These are phyloP conservation scores for Gloeophyllum trabeum DNA, from an alignment of 768 basidiomycete genomes.

Conservation along the genomic window DNA sequence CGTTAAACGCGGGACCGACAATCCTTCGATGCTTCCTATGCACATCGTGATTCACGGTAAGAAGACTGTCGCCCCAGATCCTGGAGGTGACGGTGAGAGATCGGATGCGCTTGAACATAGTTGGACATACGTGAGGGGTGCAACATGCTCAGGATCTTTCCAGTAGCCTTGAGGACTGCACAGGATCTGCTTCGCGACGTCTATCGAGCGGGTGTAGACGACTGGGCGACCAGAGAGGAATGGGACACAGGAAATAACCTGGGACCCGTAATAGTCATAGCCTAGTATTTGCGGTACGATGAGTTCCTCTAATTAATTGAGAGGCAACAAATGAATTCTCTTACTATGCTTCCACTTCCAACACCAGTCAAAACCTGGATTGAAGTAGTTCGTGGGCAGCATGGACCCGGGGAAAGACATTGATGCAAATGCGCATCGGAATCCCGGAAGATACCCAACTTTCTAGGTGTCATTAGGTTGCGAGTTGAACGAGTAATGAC, in stretches of 20 bases:
- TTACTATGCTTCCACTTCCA: not conserved
- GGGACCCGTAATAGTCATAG: not conserved
- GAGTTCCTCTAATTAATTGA: not conserved
- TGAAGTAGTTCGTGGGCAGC: not conserved
- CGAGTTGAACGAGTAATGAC: too few relatives aligned
- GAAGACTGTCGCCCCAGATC: not conserved
- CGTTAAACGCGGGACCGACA: not conserved
- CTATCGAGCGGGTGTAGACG: not conserved
- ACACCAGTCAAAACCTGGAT: not conserved
- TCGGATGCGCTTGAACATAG: not conserved
- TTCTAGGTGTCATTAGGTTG: too few relatives aligned
- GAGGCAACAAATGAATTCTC: not conserved
- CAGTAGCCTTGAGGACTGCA: too few relatives aligned
- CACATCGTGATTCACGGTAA: not conserved
- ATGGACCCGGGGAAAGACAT: not conserved
- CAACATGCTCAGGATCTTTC: not conserved
- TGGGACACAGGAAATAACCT: not conserved
- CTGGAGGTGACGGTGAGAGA: not conserved
- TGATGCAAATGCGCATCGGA: not conserved
- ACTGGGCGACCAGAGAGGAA: not conserved
- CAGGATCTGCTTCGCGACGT: not conserved
- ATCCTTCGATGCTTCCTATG: not conserved
- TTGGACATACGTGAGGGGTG: not conserved
- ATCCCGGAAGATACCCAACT: not conserved
- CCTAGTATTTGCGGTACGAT: not conserved